These are phyloP conservation scores for Limtongia smithiae DNA, from an alignment of 805 yeast genomes.

Conservation along the genomic window DNA sequence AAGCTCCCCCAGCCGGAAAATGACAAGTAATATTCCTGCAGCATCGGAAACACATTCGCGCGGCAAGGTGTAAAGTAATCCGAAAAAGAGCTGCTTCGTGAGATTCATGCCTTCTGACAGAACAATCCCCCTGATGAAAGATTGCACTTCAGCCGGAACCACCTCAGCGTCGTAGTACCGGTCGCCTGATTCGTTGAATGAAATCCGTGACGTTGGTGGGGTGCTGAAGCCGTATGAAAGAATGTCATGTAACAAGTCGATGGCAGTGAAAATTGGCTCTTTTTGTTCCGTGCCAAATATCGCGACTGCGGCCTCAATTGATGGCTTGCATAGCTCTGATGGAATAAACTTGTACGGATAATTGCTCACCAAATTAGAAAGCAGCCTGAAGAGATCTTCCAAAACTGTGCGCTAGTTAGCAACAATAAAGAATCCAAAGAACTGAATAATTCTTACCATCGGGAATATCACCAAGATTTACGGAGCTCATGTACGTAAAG, in stretches of 20 bases:
- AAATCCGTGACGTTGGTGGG: slow-evolving; percentile 72
- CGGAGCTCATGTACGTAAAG: slow-evolving; percentile 43
- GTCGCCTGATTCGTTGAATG: slow-evolving; percentile 27
- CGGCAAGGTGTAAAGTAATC: slow-evolving; percentile 69
- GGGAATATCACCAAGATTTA: slow-evolving; percentile 41
- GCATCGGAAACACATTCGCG: slow-evolving; percentile 68
- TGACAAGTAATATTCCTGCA: slow-evolving; percentile 65
- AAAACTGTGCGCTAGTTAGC: slow-evolving; percentile 40
- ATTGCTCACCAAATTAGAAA: slow-evolving; percentile 71
- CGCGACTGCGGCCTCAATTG: slow-evolving; percentile 57
- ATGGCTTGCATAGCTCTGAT: slow-evolving; percentile 41
- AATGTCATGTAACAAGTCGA: slow-evolving; percentile 78
- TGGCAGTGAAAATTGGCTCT: slow-evolving; percentile 64
- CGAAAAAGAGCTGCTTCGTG: slow-evolving; percentile 52
- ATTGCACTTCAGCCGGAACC: slow-evolving; percentile 55
- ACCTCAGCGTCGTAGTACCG: slow-evolving; percentile 36
- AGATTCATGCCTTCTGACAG: slow-evolving; percentile 57
- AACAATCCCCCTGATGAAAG: slow-evolving; percentile 48
- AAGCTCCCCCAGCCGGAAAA: slow-evolving; percentile 46
- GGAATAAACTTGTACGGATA: slow-evolving; percentile 56
- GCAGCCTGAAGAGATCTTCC: slow-evolving; percentile 83
- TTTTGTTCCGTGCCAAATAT: slow-evolving; percentile 58
- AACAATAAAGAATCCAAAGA: not conserved
- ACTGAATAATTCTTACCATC: slow-evolving; percentile 43
- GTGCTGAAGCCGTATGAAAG: slow-evolving; percentile 77